Evolutionary conservation across 2,329 filamentous ascomycete genomes (phyloP), one percentile per base, ranked within the genome.

Genomic region (Alternaria rosae): DNA sequence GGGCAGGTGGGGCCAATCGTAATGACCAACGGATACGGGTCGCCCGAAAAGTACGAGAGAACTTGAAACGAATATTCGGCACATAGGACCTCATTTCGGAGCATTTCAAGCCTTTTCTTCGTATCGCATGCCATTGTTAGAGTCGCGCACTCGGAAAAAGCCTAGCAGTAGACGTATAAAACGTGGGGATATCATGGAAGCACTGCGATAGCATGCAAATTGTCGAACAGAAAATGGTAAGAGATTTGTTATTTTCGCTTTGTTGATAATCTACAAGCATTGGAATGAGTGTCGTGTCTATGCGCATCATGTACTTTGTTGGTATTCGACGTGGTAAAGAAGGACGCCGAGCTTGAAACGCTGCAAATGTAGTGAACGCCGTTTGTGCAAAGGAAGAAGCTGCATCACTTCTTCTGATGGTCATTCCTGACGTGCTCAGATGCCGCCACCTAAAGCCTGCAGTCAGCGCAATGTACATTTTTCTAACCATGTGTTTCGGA

Each of bases 1-100:
- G 42, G 41, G 41, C 26, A 26, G 42, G 41, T 32, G 53, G 48
- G 48, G 57, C 62, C 57, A 65, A 59, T 57, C 43, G 58, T 64
- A 35, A 53, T 56, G 54, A 13, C 21, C 56, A 57, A 58, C 52
- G 52, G 43, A 56, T 66, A 35, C 53, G 44, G 54, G 42, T 57
- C 28, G 38, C 43, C 48, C 53, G 53, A 38, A 11, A 13, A 56
- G 54, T 59, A 62, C 64, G 61, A 41, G 32, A 13, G 11, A 51
- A 15, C 12, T 51, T 30, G 15, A 48, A 41, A 53, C 50, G 8
- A 25, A 7, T 35, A 26, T 30, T 21, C 45, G 32, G 23, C 41
- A 30, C 43, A 47, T 53, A 25, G 12, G 28, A 54, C 10, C 48
- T 15, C 54, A 32, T 44, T 25, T 42, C 25, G 23, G 38, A 51